phyloP scores from a whole-genome alignment of 768 basidiomycete species.

The Chlorophyllum brunneum region DNA sequence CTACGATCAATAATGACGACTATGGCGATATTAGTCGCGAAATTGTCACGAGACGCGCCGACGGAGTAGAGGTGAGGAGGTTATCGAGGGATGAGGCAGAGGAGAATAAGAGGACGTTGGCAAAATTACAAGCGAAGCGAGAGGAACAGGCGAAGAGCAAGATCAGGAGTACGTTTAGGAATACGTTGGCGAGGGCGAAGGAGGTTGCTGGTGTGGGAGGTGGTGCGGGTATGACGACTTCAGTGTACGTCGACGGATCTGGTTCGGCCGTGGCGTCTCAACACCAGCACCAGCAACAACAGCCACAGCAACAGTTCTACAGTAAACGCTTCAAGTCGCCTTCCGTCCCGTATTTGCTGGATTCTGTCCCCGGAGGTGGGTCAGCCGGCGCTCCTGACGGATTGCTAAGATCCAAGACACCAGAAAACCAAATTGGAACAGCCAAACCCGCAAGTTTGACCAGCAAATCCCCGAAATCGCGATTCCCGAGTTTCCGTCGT shows the following conservation, averaged over 20 bases:
- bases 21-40: constrained; percentile 18
- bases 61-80: constrained; percentile 11
- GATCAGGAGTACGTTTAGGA: constrained; percentile 31
- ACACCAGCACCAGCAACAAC: background rate
- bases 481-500: constrained; percentile 47
- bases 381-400: background rate
- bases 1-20: constrained; percentile 10
- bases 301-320: constrained; percentile 5
- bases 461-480: constrained; percentile 30
- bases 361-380: constrained; percentile 3
- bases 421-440: constrained; percentile 21
- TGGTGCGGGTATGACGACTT: constrained; percentile 22
- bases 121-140: constrained; percentile 22
- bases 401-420: constrained; percentile 17
- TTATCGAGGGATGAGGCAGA: constrained; percentile 18
- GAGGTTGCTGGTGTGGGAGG: background rate
- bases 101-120: constrained; percentile 24
- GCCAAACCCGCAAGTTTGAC: constrained; percentile 47
- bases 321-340: constrained; percentile 11
- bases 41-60: constrained; percentile 16
- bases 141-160: constrained; percentile 24
- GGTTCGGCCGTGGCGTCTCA: background rate
- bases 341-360: constrained; percentile 7
- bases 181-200: constrained; percentile 29
- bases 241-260: constrained; percentile 13